Conservation (phyloP, 1,284 basidiomycete species). For the Lentinula novae-zelandiae region DNA sequence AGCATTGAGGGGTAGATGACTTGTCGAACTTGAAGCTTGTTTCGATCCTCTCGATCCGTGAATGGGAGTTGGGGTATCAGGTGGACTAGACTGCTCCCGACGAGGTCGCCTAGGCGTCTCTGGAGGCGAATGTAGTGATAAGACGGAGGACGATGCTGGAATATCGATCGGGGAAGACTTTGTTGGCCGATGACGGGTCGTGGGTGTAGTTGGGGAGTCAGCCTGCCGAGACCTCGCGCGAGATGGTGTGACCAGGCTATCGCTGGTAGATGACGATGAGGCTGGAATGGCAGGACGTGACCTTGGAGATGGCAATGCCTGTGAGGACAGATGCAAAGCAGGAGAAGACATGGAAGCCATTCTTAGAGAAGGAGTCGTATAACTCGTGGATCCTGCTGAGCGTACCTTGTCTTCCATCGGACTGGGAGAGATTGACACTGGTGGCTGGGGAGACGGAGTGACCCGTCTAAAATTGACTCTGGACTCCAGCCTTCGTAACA, state of each 20-base stretch:
- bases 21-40: conserved; percentile 30
- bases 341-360: conserved; percentile 72
- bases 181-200: conserved; percentile 31
- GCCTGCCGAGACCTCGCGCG: conserved; percentile 34
- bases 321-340: conserved; percentile 55
- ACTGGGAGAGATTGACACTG: conserved; percentile 15
- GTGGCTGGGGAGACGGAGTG: conserved; percentile 36
- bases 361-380: conserved; percentile 59
- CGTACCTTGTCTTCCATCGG: conserved; percentile 34
- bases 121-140: conserved; percentile 21
- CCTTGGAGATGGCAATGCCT: conserved; percentile 47
- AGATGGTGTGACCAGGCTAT: conserved; percentile 38
- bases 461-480: conserved; percentile 53
- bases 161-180: conserved; percentile 33
- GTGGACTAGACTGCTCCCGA: conserved; percentile 36
- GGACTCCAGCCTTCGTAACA: conserved; percentile 36
- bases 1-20: conserved; percentile 34
- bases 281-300: conserved; percentile 46
- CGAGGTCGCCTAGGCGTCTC: conserved; percentile 27
- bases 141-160: conserved; percentile 28
- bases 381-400: conserved; percentile 51
- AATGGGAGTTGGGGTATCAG: conserved; percentile 45
- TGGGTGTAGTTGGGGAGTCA: conserved; percentile 20
- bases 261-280: conserved; percentile 40
- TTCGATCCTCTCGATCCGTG: conserved; percentile 33